Percentiles rank a stretch among this genome's conserved stretches.
These are phyloP conservation scores for Vitis amurensis DNA, from an alignment of 164 flowering plant species.

Conservation along the genomic window DNA sequence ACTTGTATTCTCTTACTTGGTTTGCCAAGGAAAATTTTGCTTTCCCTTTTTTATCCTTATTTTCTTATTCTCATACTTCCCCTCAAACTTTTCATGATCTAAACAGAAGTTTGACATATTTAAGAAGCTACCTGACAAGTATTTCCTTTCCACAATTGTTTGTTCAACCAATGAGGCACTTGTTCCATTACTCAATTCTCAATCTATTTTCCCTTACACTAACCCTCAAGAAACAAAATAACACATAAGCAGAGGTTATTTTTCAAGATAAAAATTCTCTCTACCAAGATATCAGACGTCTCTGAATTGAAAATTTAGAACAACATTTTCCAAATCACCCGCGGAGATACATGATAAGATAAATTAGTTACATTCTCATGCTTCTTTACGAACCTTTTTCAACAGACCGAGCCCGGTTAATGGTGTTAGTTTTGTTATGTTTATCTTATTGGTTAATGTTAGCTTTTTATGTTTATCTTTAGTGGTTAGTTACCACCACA, in stretches of 20 bases:
- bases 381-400: slow-evolving; percentile 13
- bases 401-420: slow-evolving; percentile 23
- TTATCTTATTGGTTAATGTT: too few species aligned
- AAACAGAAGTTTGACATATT: too few species aligned
- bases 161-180: background rate
- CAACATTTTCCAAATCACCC: background rate
- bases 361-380: background rate
- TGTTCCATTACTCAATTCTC: background rate
- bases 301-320: background rate
- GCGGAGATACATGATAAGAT: background rate
- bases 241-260: background rate
- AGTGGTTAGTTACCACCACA: too few species aligned
- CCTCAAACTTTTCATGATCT: too few species aligned
- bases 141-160: too few species aligned
- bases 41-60: too few species aligned
- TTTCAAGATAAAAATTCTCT: background rate
- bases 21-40: too few species aligned
- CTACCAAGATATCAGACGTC: background rate
- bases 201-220: background rate
- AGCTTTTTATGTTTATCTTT: too few species aligned
- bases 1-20: too few species aligned
- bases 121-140: too few species aligned
- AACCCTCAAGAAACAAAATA: background rate
- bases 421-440: too few species aligned
- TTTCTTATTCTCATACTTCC: too few species aligned